phyloP scores from a whole-genome alignment of 116 monocot genomes.

The Phalaenopsis hybrid region DNA sequence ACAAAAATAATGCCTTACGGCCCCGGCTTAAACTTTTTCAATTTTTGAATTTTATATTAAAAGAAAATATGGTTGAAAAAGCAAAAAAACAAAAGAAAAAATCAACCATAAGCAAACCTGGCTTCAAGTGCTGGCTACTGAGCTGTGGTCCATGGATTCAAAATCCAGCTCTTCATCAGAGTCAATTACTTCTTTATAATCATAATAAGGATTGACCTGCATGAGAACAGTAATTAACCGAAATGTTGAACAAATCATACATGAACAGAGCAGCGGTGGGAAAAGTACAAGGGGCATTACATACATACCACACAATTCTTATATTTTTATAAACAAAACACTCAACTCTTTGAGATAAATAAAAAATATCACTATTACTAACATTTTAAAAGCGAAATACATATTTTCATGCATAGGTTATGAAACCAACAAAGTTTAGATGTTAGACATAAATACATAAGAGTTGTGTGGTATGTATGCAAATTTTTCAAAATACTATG shows the following conservation, averaged over 20 bases:
- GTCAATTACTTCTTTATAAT: slow-evolving; percentile 80
- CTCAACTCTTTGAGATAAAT: too few relatives aligned
- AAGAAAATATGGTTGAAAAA: not conserved
- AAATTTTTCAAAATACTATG: not conserved
- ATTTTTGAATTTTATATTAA: not conserved
- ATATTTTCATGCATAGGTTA: too few relatives aligned
- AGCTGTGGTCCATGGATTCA: slow-evolving; percentile 40
- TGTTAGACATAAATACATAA: too few relatives aligned
- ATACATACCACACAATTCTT: too few relatives aligned
- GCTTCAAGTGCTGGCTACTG: slow-evolving; percentile 15
- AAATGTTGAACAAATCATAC: not conserved
- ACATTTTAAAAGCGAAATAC: too few relatives aligned
- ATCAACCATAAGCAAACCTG: not conserved
- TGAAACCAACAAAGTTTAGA: too few relatives aligned
- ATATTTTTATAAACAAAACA: too few relatives aligned
- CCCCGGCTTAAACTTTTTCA: not conserved
- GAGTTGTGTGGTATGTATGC: too few relatives aligned
- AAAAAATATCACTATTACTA: too few relatives aligned
- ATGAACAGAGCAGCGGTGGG: not conserved
- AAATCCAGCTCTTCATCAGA: slow-evolving; percentile 95
- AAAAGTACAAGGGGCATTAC: not conserved
- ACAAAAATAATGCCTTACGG: not conserved
- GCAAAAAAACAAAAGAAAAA: not conserved
- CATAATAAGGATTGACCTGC: slow-evolving; percentile 76
- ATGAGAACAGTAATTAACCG: not conserved